These are phyloP conservation scores for Cladophialophora bantiana DNA, from an alignment of 2,329 filamentous ascomycete genomes.

Conservation along the genomic window DNA sequence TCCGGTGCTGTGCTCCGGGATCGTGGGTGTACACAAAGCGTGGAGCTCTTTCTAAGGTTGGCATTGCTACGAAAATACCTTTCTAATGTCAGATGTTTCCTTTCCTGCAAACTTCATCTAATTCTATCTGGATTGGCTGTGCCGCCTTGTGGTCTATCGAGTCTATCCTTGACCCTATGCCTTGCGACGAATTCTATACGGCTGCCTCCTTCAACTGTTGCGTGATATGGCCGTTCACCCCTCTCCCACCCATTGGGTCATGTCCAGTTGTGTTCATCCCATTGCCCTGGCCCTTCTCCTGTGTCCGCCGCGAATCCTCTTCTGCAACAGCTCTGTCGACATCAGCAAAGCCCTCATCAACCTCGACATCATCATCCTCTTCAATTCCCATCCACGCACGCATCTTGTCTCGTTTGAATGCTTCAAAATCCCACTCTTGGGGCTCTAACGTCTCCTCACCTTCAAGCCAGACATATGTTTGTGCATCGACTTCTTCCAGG, in stretches of 20 bases:
- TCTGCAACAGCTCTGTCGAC: constrained; percentile 36
- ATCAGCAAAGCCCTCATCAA: constrained; percentile 42
- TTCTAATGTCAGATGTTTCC: constrained; percentile 35
- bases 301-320: constrained; percentile 13
- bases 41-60: constrained; percentile 25
- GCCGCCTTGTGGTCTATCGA: background rate
- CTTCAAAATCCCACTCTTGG: constrained; percentile 85
- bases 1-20: constrained; percentile 10
- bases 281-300: background rate
- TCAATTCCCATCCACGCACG: constrained; percentile 60
- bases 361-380: constrained; percentile 48
- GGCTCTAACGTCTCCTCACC: constrained; percentile 65
- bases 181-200: constrained; percentile 16
- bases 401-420: constrained; percentile 80
- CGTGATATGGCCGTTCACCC: constrained; percentile 38
- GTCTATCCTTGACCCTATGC: background rate
- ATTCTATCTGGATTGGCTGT: background rate
- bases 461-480: constrained; percentile 70
- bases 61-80: constrained; percentile 35
- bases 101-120: background rate
- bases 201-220: constrained; percentile 36
- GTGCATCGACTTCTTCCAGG: constrained; percentile 56
- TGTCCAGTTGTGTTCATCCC: background rate
- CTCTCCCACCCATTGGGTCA: constrained; percentile 40
- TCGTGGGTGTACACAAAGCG: constrained; percentile 19